Percentiles rank a stretch among this genome's conserved stretches.
These are phyloP conservation scores for Aspergillus jensenii DNA, from an alignment of 2,329 filamentous ascomycete species.

Conservation along the genomic window DNA sequence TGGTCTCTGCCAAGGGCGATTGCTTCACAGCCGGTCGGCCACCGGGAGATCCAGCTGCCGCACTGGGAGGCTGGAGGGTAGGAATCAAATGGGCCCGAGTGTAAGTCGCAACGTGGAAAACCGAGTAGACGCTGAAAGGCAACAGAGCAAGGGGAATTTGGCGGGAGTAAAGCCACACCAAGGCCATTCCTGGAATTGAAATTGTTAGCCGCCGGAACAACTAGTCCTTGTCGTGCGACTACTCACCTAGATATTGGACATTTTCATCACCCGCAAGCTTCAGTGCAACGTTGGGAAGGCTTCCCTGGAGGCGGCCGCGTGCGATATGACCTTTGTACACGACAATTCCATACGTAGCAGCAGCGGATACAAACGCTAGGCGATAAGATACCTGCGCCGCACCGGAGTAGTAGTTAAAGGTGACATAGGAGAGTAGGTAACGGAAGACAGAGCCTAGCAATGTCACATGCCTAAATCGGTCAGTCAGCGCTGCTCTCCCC, in stretches of 20 bases:
- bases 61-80: conserved; percentile 68
- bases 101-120: conserved; percentile 98
- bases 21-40: conserved; percentile 48
- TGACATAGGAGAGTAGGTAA: conserved; percentile 82
- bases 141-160: conserved; percentile 89
- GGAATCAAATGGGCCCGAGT: conserved; percentile 91
- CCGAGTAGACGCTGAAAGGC: conserved; percentile 92
- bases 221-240: background rate
- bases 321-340: conserved; percentile 97
- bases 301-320: conserved; percentile 71
- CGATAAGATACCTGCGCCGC: conserved; percentile 85
- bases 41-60: conserved; percentile 55
- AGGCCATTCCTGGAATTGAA: conserved; percentile 70
- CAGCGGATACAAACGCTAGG: conserved; percentile 83
- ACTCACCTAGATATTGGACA: conserved; percentile 91
- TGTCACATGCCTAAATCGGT: conserved; percentile 69
- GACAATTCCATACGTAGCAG: conserved; percentile 93
- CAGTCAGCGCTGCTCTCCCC: conserved; percentile 17
- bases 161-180: conserved; percentile 90
- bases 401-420: conserved; percentile 79
- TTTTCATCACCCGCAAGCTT: conserved; percentile 85
- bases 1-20: conserved; percentile 73
- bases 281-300: conserved; percentile 61
- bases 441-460: conserved; percentile 80
- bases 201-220: background rate